Conservation (phyloP, 1,139 yeast genomes). For the Candida neerlandica region DNA sequence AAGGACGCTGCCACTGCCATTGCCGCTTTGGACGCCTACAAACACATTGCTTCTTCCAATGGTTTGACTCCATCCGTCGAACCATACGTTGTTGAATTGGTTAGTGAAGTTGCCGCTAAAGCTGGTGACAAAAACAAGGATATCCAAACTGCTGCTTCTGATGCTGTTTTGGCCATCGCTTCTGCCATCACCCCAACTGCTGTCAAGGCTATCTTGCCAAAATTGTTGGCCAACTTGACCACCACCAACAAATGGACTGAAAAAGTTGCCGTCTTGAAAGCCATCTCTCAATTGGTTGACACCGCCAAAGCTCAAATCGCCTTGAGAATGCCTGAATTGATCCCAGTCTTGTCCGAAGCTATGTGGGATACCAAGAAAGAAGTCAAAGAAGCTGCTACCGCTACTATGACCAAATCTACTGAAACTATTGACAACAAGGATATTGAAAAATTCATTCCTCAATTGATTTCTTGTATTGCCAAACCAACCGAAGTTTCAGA, state of each 20-base stretch:
- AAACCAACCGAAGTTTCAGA: slow-evolving; percentile 97
- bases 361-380: slow-evolving; percentile 99
- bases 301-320: slow-evolving; percentile 96
- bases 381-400: slow-evolving; percentile 95
- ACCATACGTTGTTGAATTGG: slow-evolving; percentile 85
- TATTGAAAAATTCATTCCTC: slow-evolving; percentile 98
- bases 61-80: slow-evolving; percentile 90
- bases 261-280: slow-evolving; percentile 87
- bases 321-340: slow-evolving; percentile 98
- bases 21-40: slow-evolving; percentile 82
- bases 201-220: slow-evolving; percentile 87
- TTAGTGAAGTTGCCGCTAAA: slow-evolving; percentile 68
- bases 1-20: slow-evolving; percentile 64
- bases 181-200: slow-evolving; percentile 89
- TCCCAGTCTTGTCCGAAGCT: slow-evolving; percentile 97
- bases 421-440: slow-evolving; percentile 99
- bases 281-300: slow-evolving; percentile 86
- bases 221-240: slow-evolving; percentile 67
- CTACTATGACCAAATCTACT: slow-evolving; percentile 93
- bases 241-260: slow-evolving; percentile 96
- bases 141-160: slow-evolving; percentile 67
- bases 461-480: slow-evolving; percentile 95
- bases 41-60: slow-evolving; percentile 80
- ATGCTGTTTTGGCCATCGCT: slow-evolving; percentile 77
- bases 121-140: slow-evolving; percentile 90